Percentiles rank a stretch among this genome's conserved stretches.
Conservation (phyloP, 345 rosid species). For the Camelina neglecta region DNA sequence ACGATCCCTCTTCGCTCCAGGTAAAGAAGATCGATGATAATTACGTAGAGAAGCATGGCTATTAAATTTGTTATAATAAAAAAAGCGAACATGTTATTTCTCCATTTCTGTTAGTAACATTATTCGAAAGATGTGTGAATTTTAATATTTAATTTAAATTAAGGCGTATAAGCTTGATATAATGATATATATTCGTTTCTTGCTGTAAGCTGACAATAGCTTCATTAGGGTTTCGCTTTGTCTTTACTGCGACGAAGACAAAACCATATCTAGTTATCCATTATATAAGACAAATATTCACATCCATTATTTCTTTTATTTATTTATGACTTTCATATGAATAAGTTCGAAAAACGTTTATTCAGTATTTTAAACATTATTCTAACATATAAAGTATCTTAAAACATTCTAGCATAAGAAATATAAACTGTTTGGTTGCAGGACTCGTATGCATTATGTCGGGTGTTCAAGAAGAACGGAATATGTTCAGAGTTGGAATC, state of each 20-base stretch:
- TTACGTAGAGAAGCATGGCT: conserved; percentile 29
- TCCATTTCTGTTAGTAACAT: not conserved
- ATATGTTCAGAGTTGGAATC: conserved; percentile 74
- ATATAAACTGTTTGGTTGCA: conserved; percentile 33
- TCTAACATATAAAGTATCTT: not conserved
- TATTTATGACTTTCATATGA: conserved; percentile 11
- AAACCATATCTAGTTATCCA: conserved; percentile 35
- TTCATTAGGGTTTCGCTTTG: conserved; percentile 48
- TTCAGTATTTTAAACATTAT: not conserved
- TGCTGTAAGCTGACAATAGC: conserved; percentile 51
- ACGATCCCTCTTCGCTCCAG: conserved; percentile 80
- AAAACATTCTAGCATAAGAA: not conserved
- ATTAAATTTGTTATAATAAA: not conserved
- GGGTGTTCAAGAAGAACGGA: conserved; percentile 94
- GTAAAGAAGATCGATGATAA: conserved; percentile 38
- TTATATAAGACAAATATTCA: conserved; percentile 29
- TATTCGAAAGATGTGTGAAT: not conserved
- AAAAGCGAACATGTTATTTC: no score
- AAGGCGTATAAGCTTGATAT: not conserved
- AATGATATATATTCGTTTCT: conserved; percentile 71
- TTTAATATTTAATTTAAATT: not conserved
- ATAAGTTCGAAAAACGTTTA: not conserved
- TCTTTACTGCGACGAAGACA: conserved; percentile 53
- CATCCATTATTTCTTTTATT: conserved; percentile 1
- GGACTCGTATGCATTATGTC: conserved; percentile 92